Evolutionary conservation across 2,329 filamentous ascomycete species (phyloP), one percentile per base, ranked within the genome.

Genomic region (Fusarium sp.): DNA sequence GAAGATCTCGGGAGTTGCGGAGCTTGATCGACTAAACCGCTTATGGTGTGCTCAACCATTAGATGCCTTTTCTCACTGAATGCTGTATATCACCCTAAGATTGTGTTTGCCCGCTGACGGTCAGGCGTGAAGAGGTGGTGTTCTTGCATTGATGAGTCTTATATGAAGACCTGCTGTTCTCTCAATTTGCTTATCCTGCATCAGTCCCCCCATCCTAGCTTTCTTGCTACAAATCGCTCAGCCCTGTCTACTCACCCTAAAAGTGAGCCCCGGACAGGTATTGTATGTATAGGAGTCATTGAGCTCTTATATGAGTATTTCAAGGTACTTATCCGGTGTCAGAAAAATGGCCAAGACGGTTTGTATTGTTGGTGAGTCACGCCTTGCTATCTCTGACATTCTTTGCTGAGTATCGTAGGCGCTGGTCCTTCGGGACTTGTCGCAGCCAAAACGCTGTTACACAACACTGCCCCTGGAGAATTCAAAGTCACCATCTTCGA

Each of bases 401-500:
- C 15, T 22, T 44, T 26, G 50, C 72, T 71, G 24, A 66, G 57
- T 47, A 32, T 59, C 15, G 36, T 54, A 93, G 91, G 92, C 58
- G 91, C 90, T 61, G 92, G 91, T 4, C 92, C 91, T 17, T 90
- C 91, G 3, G 92, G 91, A 41, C 87, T 93, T 28, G 89, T 91
- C 22, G 90, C 90, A 15, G 91, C 91, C 75, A 96, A 96, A 83
- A 92, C 91, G 0, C 85, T 96, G 34, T 85, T 94, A 70, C 86
- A 90, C 82, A 86, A 90, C 78, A 84, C 84, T 38, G 85, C 88
- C 0, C 80, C 82, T 5, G 85, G 82, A 17, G 84, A 85, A 11
- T 95, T 94, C 82, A 84, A 86, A 10, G 91, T 96, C 54, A 92
- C 89, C 7, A 81, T 97, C 30, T 93, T 92, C 77, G 94, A 97